These are phyloP conservation scores for Pseudevernia furfuracea DNA, from an alignment of 495 filamentous ascomycete species.

Conservation along the genomic window DNA sequence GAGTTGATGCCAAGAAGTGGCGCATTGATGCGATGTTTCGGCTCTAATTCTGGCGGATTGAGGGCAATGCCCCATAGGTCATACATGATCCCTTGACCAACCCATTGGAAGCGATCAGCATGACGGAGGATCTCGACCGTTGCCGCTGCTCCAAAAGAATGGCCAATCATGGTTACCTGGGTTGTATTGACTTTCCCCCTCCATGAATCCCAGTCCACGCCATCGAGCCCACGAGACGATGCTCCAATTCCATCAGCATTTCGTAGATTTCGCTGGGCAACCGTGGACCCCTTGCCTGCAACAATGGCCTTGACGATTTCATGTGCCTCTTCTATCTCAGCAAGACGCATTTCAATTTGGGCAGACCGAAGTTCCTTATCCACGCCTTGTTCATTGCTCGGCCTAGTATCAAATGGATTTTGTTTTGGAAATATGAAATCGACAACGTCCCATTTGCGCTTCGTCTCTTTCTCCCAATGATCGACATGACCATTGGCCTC, in stretches of 20 bases:
- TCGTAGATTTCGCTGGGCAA: conserved; percentile 41
- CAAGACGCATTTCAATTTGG: conserved; percentile 37
- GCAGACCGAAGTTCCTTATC: conserved; percentile 37
- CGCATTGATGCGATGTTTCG: conserved; percentile 36
- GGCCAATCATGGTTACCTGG: conserved; percentile 20
- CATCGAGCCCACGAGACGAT: conserved; percentile 32
- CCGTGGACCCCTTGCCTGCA: conserved; percentile 26
- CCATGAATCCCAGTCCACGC: conserved; percentile 36
- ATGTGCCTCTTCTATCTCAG: conserved; percentile 39
- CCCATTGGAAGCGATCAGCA: conserved; percentile 40
- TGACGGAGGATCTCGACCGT: conserved; percentile 33
- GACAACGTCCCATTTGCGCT: conserved; percentile 30
- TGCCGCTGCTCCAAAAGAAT: conserved; percentile 13
- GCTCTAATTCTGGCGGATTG: conserved; percentile 31
- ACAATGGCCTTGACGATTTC: conserved; percentile 29
- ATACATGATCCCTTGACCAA: conserved; percentile 52
- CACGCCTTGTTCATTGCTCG: conserved; percentile 31
- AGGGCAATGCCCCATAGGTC: conserved; percentile 48
- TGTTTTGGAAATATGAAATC: conserved; percentile 40
- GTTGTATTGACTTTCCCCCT: conserved; percentile 30
- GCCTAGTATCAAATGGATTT: conserved; percentile 36
- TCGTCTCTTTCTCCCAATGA: conserved; percentile 23
- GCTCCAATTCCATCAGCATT: conserved; percentile 44
- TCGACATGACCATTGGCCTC: conserved; percentile 20
- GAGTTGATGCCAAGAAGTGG: conserved; percentile 52